phyloP scores from a whole-genome alignment of 805 yeast genomes.

The Nakazawaea pomicola region DNA sequence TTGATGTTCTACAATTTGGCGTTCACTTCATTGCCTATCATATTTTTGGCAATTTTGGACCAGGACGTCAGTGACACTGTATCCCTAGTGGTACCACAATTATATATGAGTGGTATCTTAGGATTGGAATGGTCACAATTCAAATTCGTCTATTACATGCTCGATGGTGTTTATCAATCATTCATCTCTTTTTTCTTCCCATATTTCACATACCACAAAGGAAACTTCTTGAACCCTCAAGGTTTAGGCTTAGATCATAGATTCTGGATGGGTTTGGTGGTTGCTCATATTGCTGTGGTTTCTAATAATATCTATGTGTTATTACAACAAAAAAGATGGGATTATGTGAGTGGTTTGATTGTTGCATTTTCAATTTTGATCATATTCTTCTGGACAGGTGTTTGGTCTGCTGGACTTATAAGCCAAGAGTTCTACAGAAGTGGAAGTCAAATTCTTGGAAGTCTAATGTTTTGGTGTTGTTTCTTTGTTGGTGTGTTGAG shows the following conservation, averaged over 20 bases:
- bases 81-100: conserved; percentile 67
- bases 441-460: conserved; percentile 59
- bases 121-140: conserved; percentile 65
- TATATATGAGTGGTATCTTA: conserved; percentile 68
- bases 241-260: conserved; percentile 67
- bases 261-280: conserved; percentile 64
- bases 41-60: conserved; percentile 72
- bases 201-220: conserved; percentile 43
- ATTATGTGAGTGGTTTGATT: conserved; percentile 60
- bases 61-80: conserved; percentile 73
- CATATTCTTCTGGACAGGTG: conserved; percentile 73
- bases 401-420: conserved; percentile 56
- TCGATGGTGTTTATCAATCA: conserved; percentile 75
- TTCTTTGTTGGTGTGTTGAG: conserved; percentile 53
- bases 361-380: conserved; percentile 53
- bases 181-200: conserved; percentile 72
- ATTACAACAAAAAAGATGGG: conserved; percentile 75
- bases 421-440: conserved; percentile 64
- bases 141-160: conserved; percentile 70
- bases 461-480: conserved; percentile 63
- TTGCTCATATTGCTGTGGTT: conserved; percentile 60
- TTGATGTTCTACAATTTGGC: conserved; percentile 81
- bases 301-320: conserved; percentile 64
- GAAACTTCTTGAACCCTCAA: conserved; percentile 40
- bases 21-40: conserved; percentile 76